Evolutionary conservation across 345 rosid species (phyloP).

Genomic region (Physaria fendleri): DNA sequence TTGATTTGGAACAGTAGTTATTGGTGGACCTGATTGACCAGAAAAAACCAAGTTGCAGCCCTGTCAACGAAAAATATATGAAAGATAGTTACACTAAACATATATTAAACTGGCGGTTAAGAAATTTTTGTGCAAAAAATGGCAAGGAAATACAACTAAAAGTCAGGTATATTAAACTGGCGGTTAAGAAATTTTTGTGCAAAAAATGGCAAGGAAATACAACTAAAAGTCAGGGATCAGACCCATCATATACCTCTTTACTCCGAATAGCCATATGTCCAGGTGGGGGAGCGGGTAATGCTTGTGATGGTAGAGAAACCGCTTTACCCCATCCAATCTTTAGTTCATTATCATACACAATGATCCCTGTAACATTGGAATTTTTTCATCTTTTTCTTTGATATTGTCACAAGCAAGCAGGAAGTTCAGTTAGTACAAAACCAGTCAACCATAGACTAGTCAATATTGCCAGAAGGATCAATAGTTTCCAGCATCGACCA

Average conservation of each 20-base stretch:
- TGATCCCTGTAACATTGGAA: slow-evolving; percentile 43
- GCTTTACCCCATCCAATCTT: slow-evolving; percentile 96
- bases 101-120: too few relatives aligned
- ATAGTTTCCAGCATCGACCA: background rate
- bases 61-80: slow-evolving; percentile 35
- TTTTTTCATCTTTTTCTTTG: background rate
- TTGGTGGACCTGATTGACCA: slow-evolving; percentile 88
- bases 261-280: slow-evolving; percentile 94
- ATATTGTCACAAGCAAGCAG: background rate
- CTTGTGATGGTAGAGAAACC: slow-evolving; percentile 88
- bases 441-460: slow-evolving; percentile 7
- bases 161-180: too few relatives aligned
- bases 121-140: too few relatives aligned
- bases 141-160: background rate
- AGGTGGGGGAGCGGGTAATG: slow-evolving; percentile 91
- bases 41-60: slow-evolving; percentile 75
- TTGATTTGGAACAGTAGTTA: slow-evolving; percentile 62
- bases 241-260: slow-evolving; percentile 62
- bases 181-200: too few relatives aligned
- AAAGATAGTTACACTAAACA: slow-evolving; percentile 1
- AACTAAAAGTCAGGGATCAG: too few relatives aligned
- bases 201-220: too few relatives aligned
- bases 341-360: slow-evolving; percentile 75
- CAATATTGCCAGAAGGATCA: slow-evolving; percentile 7
- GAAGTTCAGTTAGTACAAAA: background rate